phyloP scores from a whole-genome alignment of 2,329 filamentous ascomycete species.

The Ploettnerulaceae sp. region DNA sequence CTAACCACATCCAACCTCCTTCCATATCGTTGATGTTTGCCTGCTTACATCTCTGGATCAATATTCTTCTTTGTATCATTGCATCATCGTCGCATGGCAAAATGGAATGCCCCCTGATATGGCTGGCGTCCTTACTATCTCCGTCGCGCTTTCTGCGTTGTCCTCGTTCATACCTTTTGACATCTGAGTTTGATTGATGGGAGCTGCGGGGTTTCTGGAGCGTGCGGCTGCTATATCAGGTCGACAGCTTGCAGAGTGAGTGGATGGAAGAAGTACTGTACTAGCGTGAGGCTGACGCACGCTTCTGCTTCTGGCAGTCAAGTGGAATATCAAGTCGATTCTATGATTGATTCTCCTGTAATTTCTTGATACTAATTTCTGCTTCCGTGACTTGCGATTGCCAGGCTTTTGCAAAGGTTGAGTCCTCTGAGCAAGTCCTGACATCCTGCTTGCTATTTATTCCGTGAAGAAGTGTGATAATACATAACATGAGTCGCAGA shows the following conservation, averaged over 20 bases:
- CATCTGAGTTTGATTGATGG: background rate
- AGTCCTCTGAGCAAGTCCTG: no score
- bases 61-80: conserved; percentile 20
- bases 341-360: no score
- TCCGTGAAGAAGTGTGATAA: no score
- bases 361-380: no score
- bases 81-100: conserved; percentile 7
- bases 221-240: background rate
- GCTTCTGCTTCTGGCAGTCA: background rate
- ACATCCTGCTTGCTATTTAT: no score
- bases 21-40: background rate
- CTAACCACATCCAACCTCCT: conserved; percentile 9
- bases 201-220: background rate
- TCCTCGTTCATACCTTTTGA: background rate
- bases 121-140: conserved; percentile 3
- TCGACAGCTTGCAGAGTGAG: no score
- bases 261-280: conserved; percentile 7
- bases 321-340: conserved; percentile 1
- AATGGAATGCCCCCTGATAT: background rate
- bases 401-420: no score
- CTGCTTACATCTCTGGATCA: conserved; percentile 3
- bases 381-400: background rate
- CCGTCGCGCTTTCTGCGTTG: background rate
- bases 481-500: no score
- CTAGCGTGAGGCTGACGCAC: conserved; percentile 4